Conservation (phyloP, 106 monocot species). For the Acanthochlamys bracteata region DNA sequence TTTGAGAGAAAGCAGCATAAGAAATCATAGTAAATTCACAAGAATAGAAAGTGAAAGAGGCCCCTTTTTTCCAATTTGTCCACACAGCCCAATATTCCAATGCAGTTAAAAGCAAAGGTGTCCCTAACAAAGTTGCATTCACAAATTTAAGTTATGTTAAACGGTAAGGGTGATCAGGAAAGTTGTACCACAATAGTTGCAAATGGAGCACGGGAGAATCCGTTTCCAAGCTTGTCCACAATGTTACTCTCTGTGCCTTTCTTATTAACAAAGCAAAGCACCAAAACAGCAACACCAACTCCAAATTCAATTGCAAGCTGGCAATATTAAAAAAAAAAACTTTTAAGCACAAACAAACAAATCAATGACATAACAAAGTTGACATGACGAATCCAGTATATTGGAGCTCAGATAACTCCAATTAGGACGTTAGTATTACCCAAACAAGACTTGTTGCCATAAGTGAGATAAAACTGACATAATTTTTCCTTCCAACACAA, state of each 20-base stretch:
- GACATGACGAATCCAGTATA: not conserved
- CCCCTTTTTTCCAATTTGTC: no score
- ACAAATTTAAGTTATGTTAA: no score
- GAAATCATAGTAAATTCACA: no score
- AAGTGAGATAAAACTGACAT: conserved; percentile 79
- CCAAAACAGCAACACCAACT: conserved; percentile 85
- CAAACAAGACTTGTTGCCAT: conserved; percentile 89
- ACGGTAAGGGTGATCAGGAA: not conserved
- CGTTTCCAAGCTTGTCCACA: conserved; percentile 91
- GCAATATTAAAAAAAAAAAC: not conserved
- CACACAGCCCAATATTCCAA: no score
- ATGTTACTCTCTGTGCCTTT: conserved; percentile 58
- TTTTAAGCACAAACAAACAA: not conserved
- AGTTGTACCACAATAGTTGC: conserved; percentile 74
- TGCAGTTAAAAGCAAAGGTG: no score
- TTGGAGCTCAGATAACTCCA: not conserved
- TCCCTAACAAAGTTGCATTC: no score
- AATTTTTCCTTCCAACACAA: conserved; percentile 98
- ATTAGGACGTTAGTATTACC: conserved; percentile 24
- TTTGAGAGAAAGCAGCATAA: no score
- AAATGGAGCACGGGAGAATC: conserved; percentile 90
- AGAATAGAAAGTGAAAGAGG: no score
- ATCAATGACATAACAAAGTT: not conserved
- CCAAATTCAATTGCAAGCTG: conserved; percentile 90
- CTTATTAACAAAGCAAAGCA: conserved; percentile 88